Evolutionary conservation across 805 yeast species (phyloP).

Genomic region (Candida jianshihensis): DNA sequence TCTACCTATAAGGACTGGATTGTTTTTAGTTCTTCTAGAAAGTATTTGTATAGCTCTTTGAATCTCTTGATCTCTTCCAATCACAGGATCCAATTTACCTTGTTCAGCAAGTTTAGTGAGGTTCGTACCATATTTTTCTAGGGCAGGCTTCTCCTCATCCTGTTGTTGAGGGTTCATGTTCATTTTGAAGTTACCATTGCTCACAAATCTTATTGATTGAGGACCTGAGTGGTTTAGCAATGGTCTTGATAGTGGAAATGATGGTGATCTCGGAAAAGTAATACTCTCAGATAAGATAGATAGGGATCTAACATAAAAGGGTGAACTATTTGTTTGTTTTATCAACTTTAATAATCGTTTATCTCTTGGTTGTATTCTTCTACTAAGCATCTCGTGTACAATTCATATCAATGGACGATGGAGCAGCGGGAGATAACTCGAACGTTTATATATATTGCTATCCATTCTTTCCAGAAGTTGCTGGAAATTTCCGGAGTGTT

Average conservation of each 20-base stretch:
- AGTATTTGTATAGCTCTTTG: slow-evolving; percentile 87
- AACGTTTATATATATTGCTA: not conserved
- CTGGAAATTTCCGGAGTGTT: slow-evolving; percentile 5
- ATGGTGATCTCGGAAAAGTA: not conserved
- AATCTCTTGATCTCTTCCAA: slow-evolving; percentile 94
- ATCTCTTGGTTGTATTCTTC: slow-evolving; percentile 2
- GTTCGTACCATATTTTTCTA: slow-evolving; percentile 81
- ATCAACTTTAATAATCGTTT: not conserved
- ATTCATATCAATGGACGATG: not conserved
- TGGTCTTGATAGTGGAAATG: not conserved
- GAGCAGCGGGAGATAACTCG: not conserved
- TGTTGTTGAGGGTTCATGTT: slow-evolving; percentile 38
- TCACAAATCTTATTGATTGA: not conserved
- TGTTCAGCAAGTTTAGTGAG: slow-evolving; percentile 79
- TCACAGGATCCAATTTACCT: slow-evolving; percentile 93
- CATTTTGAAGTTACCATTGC: slow-evolving; percentile 18
- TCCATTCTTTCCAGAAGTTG: not conserved
- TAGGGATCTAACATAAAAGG: too few relatives aligned
- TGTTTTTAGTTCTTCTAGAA: slow-evolving; percentile 89
- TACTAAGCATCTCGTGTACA: not conserved
- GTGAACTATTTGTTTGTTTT: not conserved
- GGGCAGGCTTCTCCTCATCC: slow-evolving; percentile 58
- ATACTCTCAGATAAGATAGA: too few relatives aligned
- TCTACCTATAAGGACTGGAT: slow-evolving; percentile 89
- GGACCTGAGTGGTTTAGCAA: not conserved